phyloP scores from a whole-genome alignment of 768 basidiomycete genomes.

The Panaeolus cyanescens region DNA sequence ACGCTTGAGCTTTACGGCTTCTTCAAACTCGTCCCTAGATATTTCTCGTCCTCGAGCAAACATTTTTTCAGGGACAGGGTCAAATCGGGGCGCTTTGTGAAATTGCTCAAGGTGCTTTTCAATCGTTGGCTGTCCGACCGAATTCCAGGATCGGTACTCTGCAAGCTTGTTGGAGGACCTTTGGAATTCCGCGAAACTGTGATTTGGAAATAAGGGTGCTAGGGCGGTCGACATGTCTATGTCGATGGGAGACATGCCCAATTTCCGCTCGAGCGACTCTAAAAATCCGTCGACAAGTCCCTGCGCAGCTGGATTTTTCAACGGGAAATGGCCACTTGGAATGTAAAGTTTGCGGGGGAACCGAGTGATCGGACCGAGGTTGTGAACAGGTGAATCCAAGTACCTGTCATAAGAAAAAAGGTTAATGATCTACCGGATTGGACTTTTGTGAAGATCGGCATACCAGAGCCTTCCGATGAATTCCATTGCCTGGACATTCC shows the following conservation, averaged over 20 bases:
- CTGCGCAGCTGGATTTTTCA: constrained; percentile 31
- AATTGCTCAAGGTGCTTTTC: constrained; percentile 22
- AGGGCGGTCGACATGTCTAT: constrained; percentile 31
- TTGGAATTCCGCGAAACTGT: constrained; percentile 29
- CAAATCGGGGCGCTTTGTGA: constrained; percentile 26
- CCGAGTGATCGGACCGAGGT: constrained; percentile 20
- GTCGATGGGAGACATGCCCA: constrained; percentile 25
- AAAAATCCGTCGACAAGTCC: constrained; percentile 30
- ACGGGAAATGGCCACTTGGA: constrained; percentile 37
- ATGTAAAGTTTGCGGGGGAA: constrained; percentile 34
- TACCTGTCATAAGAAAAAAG: constrained; percentile 26
- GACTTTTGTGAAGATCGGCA: constrained; percentile 3
- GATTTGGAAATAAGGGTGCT: constrained; percentile 29
- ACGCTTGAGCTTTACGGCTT: constrained; percentile 25
- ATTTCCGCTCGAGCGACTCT: constrained; percentile 20
- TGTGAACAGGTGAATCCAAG: constrained; percentile 27
- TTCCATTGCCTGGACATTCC: constrained; percentile 32
- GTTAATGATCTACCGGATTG: neutral
- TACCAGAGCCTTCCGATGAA: constrained; percentile 31
- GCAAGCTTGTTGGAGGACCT: constrained; percentile 31
- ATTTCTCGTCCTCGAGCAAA: constrained; percentile 27
- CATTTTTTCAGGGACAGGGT: constrained; percentile 32
- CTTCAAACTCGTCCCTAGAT: constrained; percentile 25
- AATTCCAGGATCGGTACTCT: constrained; percentile 36
- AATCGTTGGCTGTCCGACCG: constrained; percentile 34